Conservation (phyloP, 257 asterid species). For the Lycium ferocissimum region DNA sequence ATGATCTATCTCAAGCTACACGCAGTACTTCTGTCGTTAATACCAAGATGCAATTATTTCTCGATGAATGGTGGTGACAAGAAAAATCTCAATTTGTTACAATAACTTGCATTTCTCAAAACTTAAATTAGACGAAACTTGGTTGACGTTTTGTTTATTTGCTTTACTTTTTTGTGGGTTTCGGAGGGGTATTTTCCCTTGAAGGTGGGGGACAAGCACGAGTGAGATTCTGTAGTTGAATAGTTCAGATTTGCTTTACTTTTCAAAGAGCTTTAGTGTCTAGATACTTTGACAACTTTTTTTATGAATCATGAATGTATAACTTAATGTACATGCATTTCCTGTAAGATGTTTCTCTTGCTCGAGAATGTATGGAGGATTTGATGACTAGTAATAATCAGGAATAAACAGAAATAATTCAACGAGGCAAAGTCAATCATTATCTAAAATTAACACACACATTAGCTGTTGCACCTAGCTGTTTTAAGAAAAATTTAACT, state of each 20-base stretch:
- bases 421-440: not conserved
- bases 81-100: not conserved
- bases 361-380: too few relatives aligned
- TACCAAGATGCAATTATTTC: not conserved
- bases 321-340: too few relatives aligned
- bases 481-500: too few relatives aligned
- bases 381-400: too few relatives aligned
- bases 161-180: not conserved
- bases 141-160: slow-evolving; percentile 4
- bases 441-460: not conserved
- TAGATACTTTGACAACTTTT: slow-evolving; percentile 2
- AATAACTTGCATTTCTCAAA: not conserved
- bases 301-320: not conserved
- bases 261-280: not conserved
- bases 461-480: too few relatives aligned
- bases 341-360: too few relatives aligned
- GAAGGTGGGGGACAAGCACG: slow-evolving; percentile 28
- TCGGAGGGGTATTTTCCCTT: not conserved
- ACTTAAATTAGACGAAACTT: not conserved
- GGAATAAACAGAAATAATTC: too few relatives aligned
- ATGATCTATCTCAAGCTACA: too few relatives aligned
- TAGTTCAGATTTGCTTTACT: slow-evolving; percentile 20
- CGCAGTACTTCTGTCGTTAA: not conserved
- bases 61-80: not conserved
- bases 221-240: slow-evolving; percentile 34